These are phyloP conservation scores for Colletotrichum endophyticum DNA, from an alignment of 2,329 filamentous ascomycete genomes.

Conservation along the genomic window DNA sequence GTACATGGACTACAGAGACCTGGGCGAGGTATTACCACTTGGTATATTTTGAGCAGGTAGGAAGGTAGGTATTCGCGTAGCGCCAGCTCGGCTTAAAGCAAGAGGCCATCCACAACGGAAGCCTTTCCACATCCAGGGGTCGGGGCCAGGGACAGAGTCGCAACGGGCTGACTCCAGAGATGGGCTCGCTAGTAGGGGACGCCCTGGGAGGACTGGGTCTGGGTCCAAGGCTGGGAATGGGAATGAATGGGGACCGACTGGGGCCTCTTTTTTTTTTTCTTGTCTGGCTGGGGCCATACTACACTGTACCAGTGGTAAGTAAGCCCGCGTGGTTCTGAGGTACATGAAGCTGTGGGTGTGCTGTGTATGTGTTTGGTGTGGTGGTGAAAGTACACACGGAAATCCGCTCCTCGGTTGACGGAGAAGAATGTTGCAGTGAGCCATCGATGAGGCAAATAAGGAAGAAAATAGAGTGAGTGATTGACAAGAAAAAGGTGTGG, in stretches of 20 bases:
- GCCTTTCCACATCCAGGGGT: conserved; percentile 17
- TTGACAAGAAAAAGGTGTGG: not conserved
- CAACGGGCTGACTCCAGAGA: conserved; percentile 20
- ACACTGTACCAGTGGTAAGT: not conserved
- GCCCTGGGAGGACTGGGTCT: not conserved
- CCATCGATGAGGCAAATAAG: not conserved
- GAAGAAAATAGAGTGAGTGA: not conserved
- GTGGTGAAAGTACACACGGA: not conserved
- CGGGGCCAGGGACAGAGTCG: conserved; percentile 18
- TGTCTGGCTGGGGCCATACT: not conserved
- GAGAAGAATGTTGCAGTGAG: not conserved
- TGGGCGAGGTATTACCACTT: not conserved
- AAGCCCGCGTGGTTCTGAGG: not conserved
- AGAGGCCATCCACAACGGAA: conserved; percentile 18
- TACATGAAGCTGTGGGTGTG: not conserved
- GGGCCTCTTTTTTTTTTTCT: not conserved
- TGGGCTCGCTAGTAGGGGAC: conserved; percentile 16
- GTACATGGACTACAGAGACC: not conserved
- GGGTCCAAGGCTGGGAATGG: not conserved
- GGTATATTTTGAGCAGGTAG: not conserved
- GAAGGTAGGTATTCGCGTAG: not conserved
- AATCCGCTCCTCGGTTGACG: not conserved
- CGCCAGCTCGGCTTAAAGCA: conserved; percentile 12
- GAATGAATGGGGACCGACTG: not conserved
- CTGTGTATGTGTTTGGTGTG: not conserved